These are phyloP conservation scores for Vigna radiata DNA, from an alignment of 306 rosid species.

Conservation along the genomic window DNA sequence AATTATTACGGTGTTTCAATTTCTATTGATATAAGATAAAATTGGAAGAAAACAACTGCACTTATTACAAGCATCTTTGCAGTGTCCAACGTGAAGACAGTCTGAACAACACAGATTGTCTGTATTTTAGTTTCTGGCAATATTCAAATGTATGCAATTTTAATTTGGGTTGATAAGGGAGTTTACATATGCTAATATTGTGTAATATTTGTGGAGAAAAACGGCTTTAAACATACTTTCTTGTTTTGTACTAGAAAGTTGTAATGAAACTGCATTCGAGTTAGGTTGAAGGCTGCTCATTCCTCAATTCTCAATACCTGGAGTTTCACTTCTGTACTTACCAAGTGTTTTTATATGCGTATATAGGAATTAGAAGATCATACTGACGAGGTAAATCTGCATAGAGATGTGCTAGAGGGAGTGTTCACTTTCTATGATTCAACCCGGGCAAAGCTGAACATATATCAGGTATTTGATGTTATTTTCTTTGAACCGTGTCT, in stretches of 20 bases:
- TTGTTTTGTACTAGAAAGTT: conserved; percentile 3
- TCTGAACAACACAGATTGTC: not conserved
- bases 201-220: conserved; percentile 28
- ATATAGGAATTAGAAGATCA: conserved; percentile 89
- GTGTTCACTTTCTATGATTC: conserved; percentile 90
- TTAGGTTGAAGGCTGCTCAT: not conserved
- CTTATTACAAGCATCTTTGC: not conserved
- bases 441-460: conserved; percentile 62
- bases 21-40: not conserved
- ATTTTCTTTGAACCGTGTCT: conserved; percentile 15
- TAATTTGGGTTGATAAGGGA: conserved; percentile 25
- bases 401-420: conserved; percentile 87
- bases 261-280: conserved; percentile 8
- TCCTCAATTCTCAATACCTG: not conserved
- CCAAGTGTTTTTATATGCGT: conserved; percentile 19
- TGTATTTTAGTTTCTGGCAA: conserved; percentile 13
- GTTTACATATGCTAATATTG: not conserved
- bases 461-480: conserved; percentile 80
- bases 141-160: conserved; percentile 5
- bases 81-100: not conserved
- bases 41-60: not conserved
- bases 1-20: not conserved
- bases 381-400: conserved; percentile 78
- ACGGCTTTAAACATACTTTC: not conserved
- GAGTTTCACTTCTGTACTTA: conserved; percentile 35